These are phyloP conservation scores for Cutaneotrichosporon sp. DNA, from an alignment of 1,284 basidiomycete species.

Conservation along the genomic window DNA sequence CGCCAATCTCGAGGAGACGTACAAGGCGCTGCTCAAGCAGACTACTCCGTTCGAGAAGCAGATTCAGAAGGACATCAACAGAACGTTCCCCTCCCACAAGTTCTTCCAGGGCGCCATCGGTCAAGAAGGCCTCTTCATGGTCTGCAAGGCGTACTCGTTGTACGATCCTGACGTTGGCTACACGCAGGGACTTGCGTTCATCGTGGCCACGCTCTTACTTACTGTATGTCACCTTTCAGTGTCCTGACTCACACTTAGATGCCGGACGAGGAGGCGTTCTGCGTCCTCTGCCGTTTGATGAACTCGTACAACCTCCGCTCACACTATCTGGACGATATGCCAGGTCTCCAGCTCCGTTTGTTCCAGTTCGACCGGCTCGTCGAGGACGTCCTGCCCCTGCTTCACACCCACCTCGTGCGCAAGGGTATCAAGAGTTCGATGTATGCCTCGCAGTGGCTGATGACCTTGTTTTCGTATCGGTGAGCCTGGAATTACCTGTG, in stretches of 20 bases:
- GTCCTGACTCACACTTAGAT: conserved; percentile 57
- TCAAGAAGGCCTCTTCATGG: conserved; percentile 94
- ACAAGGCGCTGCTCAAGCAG: conserved; percentile 77
- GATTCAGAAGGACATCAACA: conserved; percentile 81
- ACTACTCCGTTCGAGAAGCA: conserved; percentile 85
- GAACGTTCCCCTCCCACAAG: conserved; percentile 96
- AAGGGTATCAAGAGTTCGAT: conserved; percentile 95
- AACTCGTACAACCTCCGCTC: conserved; percentile 91
- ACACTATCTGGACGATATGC: conserved; percentile 97
- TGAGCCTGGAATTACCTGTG: conserved; percentile 39
- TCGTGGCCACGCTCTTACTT: conserved; percentile 85
- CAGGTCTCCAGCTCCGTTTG: conserved; percentile 84
- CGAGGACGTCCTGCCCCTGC: conserved; percentile 83
- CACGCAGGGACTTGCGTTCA: conserved; percentile 92
- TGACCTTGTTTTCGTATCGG: conserved; percentile 94
- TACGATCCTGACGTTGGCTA: conserved; percentile 95
- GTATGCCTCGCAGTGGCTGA: conserved; percentile 95
- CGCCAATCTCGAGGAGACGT: conserved; percentile 74
- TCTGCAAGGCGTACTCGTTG: conserved; percentile 94
- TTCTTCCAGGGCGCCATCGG: conserved; percentile 88
- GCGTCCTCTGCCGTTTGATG: conserved; percentile 94
- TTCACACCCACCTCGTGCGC: conserved; percentile 84
- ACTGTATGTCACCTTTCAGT: conserved; percentile 59
- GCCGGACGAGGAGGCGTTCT: conserved; percentile 98
- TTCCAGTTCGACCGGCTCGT: conserved; percentile 87